These are phyloP conservation scores for Peronospora destructor DNA, from an alignment of 352 stramenopile genomes.

Conservation along the genomic window DNA sequence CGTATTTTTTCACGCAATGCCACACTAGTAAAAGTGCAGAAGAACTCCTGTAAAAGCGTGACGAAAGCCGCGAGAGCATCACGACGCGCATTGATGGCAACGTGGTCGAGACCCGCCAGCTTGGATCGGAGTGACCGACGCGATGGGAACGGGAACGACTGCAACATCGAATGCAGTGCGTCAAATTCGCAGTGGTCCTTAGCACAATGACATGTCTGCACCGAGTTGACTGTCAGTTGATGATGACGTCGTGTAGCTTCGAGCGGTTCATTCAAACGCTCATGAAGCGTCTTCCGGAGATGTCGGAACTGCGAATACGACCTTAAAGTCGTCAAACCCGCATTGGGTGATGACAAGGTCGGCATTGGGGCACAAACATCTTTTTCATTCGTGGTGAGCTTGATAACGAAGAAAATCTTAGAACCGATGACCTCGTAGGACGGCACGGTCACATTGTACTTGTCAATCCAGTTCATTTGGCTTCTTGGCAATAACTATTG, in stretches of 20 bases:
- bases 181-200: conserved; percentile 40
- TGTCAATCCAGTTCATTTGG: too few species aligned
- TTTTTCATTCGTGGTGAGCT: conserved; percentile 20
- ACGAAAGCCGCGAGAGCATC: conserved; percentile 38
- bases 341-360: conserved; percentile 13
- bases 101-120: conserved; percentile 21
- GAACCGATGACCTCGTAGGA: not conserved
- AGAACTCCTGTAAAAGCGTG: conserved; percentile 35
- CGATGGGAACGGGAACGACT: conserved; percentile 35
- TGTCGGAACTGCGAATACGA: conserved; percentile 59
- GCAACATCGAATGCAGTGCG: conserved; percentile 29
- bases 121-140: conserved; percentile 28
- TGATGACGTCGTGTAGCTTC: not conserved
- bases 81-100: conserved; percentile 32
- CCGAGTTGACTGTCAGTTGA: conserved; percentile 7
- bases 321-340: conserved; percentile 29
- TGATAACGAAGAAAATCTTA: conserved; percentile 29
- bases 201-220: conserved; percentile 31
- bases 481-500: too few species aligned
- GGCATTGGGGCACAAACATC: conserved; percentile 12
- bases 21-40: conserved; percentile 29
- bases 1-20: conserved; percentile 39
- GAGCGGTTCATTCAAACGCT: conserved; percentile 11
- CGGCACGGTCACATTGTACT: too few species aligned
- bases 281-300: conserved; percentile 40